Percentiles rank a stretch among this genome's conserved stretches.
These are phyloP conservation scores for Penicillium sp. DNA, from an alignment of 2,329 filamentous ascomycete species.

Conservation along the genomic window DNA sequence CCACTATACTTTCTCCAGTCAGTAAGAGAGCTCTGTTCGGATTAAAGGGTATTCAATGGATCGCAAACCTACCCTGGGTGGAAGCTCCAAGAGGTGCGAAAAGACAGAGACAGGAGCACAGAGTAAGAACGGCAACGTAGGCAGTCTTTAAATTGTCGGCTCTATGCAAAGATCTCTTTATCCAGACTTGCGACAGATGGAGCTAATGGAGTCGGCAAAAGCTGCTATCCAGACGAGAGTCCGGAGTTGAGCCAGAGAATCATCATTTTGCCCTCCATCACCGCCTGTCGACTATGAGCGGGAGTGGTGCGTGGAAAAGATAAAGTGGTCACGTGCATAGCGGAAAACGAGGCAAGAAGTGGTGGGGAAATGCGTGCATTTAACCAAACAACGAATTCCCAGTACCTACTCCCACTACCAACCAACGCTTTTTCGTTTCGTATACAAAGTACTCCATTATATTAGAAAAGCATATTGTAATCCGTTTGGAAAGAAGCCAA, in stretches of 20 bases:
- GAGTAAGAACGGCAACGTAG: background rate
- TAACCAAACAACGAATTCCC: background rate
- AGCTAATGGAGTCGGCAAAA: background rate
- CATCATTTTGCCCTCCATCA: constrained; percentile 27
- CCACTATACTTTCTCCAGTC: background rate
- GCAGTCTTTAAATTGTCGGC: background rate
- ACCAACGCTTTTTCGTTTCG: too few species aligned
- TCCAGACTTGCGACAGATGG: background rate
- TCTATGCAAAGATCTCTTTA: background rate
- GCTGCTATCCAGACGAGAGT: background rate
- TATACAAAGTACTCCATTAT: background rate
- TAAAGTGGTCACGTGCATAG: background rate
- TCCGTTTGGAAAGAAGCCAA: constrained; percentile 1
- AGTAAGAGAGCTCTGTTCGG: background rate
- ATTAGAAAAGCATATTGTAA: constrained; percentile 5
- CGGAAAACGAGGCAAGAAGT: background rate
- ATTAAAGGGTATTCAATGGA: background rate
- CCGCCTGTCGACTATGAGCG: background rate
- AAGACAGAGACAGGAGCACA: background rate
- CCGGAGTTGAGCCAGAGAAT: constrained; percentile 1
- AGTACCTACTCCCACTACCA: background rate
- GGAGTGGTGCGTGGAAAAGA: background rate
- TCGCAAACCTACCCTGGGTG: constrained; percentile 4
- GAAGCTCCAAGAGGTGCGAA: background rate
- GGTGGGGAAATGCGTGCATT: background rate